Percentiles rank a stretch among this genome's conserved stretches.
These are phyloP conservation scores for Tolypocladium tropicale DNA, from an alignment of 2,329 filamentous ascomycete genomes.

Conservation along the genomic window DNA sequence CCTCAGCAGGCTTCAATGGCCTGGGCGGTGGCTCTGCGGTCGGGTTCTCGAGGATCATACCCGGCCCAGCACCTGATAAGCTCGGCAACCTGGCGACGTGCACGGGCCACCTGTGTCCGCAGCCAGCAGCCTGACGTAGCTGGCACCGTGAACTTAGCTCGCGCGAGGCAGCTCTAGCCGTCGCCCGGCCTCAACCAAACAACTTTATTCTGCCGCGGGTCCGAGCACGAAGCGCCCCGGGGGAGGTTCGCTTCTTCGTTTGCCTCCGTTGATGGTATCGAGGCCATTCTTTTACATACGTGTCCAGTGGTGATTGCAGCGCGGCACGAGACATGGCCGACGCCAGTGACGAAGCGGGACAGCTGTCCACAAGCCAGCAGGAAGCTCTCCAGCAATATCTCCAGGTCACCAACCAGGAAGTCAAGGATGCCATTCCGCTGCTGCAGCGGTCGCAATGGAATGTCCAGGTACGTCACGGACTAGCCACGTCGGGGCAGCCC, in stretches of 20 bases:
- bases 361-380: constrained; percentile 70
- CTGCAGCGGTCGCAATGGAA: constrained; percentile 92
- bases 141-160: not conserved
- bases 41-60: not conserved
- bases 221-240: not conserved
- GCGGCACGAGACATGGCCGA: constrained; percentile 20
- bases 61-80: not conserved
- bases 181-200: not conserved
- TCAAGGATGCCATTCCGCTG: constrained; percentile 65
- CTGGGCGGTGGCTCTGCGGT: not conserved
- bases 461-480: constrained; percentile 53
- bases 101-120: not conserved
- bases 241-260: not conserved
- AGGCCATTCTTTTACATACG: not conserved
- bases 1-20: not conserved
- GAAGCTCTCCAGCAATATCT: constrained; percentile 80
- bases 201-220: not conserved
- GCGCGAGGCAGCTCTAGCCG: not conserved
- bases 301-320: not conserved
- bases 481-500: not conserved
- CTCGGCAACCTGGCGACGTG: not conserved
- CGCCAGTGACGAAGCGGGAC: constrained; percentile 42
- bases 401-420: constrained; percentile 75
- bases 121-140: not conserved
- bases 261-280: not conserved